phyloP scores from a whole-genome alignment of 2,329 filamentous ascomycete species.

The Aspergillus sclerotialis region DNA sequence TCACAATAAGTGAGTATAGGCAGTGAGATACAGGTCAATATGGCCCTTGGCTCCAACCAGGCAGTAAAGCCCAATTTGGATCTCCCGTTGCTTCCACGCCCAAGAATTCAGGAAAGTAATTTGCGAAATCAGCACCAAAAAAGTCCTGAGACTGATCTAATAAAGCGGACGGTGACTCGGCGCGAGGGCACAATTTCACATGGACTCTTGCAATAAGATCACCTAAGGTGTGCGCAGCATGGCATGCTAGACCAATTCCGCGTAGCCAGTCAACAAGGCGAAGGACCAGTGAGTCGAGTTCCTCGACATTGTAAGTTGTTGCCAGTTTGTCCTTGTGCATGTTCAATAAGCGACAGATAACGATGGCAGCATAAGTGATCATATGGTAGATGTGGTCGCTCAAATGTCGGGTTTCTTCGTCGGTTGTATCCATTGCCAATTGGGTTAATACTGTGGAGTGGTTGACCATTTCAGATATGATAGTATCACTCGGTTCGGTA shows the following conservation, averaged over 20 bases:
- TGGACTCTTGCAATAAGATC: slow-evolving; percentile 28
- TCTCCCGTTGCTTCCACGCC: slow-evolving; percentile 20
- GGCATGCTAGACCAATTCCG: slow-evolving; percentile 36
- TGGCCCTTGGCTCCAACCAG: slow-evolving; percentile 22
- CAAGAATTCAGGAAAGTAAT: slow-evolving; percentile 26
- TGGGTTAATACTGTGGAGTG: slow-evolving; percentile 35
- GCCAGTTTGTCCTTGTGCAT: slow-evolving; percentile 30
- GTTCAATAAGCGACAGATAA: slow-evolving; percentile 28
- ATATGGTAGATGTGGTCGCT: slow-evolving; percentile 44
- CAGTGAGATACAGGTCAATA: no score
- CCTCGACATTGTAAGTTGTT: slow-evolving; percentile 21
- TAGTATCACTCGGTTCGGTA: slow-evolving; percentile 26
- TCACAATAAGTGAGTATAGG: no score
- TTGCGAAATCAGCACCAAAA: slow-evolving; percentile 13
- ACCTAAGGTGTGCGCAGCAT: slow-evolving; percentile 36
- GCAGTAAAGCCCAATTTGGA: slow-evolving; percentile 22
- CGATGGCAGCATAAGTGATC: slow-evolving; percentile 37
- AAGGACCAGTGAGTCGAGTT: slow-evolving; percentile 28
- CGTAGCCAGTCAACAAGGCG: slow-evolving; percentile 35
- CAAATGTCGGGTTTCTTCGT: slow-evolving; percentile 39
- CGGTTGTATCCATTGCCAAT: slow-evolving; percentile 37
- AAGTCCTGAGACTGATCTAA: slow-evolving; percentile 7
- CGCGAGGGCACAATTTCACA: slow-evolving; percentile 26
- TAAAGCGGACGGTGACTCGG: slow-evolving; percentile 6
- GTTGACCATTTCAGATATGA: slow-evolving; percentile 37